Base-by-base conservation (phyloP, 805 yeast species). In the Lachancea waltii region DNA sequence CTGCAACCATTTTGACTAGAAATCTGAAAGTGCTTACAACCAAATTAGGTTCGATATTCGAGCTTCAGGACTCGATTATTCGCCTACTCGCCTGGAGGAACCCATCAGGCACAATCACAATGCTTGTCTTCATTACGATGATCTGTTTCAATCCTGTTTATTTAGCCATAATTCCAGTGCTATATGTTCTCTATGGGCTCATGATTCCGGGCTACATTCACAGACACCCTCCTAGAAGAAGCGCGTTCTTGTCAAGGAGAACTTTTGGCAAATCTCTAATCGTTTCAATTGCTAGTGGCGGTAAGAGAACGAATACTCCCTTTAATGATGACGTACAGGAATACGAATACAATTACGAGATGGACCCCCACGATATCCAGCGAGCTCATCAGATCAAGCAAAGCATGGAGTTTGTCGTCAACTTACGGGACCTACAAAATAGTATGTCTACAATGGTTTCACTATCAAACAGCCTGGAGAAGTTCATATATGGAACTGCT, bases 341-440 rank as follows among this genome's bases (percentile, higher is more conserved):
- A 22, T 27, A 33, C 10, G 40, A 38, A 4, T 35, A 38, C 20
- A 33, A 38, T 11, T 32, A 35, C 27, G 39, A 36, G 13, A 38
- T 36, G 3, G 43, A 42, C 17, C 36, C 29, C 2, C 40, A 44
- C 15, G 51, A 53, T 11, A 33, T 46, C 5, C 42, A 45, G 1
- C 49, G 53, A 16, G 60, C 59, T 14, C 37, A 54, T 16, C 56
- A 58, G 11, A 50, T 60, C n/a, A 54, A 51, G 21, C 53, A 53
- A 36, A 62, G 67, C 15, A 59, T 65, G 54, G 73, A 69, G 33
- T 60, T 70, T 35, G 47, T 69, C 3, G 56, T 78, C 42, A 84
- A 81, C 48, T 69, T 85, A 78, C 69, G 84, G 41, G 90, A 84
- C 51, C 64, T 84, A 19, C 95, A 85, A 55, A 75, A 77, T 44